Percentiles rank a stretch among this genome's conserved stretches.
Conservation (phyloP, 164 flowering plant species). For the Chimonanthus salicifolius region DNA sequence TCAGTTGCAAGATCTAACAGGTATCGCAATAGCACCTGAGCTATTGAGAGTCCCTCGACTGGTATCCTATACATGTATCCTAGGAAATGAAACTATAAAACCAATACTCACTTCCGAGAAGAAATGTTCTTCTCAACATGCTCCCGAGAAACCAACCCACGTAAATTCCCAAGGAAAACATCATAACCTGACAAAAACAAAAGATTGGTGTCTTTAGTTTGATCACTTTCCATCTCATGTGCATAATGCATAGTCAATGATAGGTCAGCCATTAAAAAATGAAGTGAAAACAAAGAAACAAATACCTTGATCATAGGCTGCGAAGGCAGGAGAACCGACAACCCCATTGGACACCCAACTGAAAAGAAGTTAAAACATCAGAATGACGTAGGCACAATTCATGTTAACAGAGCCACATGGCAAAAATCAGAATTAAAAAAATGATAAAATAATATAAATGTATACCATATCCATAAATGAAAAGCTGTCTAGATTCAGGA, state of each 20-base stretch:
- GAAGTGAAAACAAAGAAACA: not conserved
- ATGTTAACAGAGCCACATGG: not conserved
- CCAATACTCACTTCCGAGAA: constrained; percentile 64
- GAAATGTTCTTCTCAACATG: constrained; percentile 81
- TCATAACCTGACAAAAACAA: constrained; percentile 65
- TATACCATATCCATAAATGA: not conserved
- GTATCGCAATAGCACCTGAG: not conserved
- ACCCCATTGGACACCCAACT: constrained; percentile 99
- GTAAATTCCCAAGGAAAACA: constrained; percentile 95
- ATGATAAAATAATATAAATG: not conserved
- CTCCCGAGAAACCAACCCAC: constrained; percentile 94
- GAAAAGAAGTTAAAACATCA: constrained; percentile 15
- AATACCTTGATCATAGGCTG: constrained; percentile 96
- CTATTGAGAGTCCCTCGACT: not conserved
- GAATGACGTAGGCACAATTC: not conserved
- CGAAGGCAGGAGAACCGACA: constrained; percentile 99
- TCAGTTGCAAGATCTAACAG: no score
- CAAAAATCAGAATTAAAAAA: not conserved
- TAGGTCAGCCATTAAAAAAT: not conserved
- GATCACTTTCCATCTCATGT: not conserved
- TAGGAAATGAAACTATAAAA: not conserved
- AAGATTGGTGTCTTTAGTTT: not conserved
- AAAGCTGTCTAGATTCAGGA: not conserved
- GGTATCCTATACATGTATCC: not conserved
- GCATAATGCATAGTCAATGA: not conserved